A percentile compares a stretch with the other conserved stretches of the same genome.
phyloP scores from a whole-genome alignment of 2,329 filamentous ascomycete species.

The Ceratocystis destructans region DNA sequence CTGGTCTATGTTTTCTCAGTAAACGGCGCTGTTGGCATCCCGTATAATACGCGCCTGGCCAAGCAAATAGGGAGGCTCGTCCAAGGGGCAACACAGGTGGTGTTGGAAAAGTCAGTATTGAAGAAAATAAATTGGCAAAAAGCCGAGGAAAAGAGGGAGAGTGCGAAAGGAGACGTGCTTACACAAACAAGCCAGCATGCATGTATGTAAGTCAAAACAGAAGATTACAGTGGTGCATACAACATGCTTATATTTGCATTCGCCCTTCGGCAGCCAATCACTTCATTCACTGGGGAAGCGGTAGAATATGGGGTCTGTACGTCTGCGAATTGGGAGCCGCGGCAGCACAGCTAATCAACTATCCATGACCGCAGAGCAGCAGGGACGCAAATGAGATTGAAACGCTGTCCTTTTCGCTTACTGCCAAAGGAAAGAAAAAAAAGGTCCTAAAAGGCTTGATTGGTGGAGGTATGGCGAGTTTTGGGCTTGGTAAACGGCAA shows the following conservation, averaged over 20 bases:
- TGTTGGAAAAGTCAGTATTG: no score
- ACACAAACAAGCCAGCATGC: no score
- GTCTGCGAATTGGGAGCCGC: neutral
- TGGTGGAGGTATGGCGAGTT: neutral
- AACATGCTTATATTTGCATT: no score
- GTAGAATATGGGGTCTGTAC: neutral
- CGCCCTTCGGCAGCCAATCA: no score
- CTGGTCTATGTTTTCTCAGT: neutral
- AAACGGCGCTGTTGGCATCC: neutral
- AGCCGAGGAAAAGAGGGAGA: no score
- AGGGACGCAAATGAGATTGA: neutral
- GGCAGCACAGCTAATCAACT: neutral
- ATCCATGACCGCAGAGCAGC: neutral
- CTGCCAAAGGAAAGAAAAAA: neutral
- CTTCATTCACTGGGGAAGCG: no score
- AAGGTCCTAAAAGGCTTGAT: neutral
- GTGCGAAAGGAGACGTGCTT: no score
- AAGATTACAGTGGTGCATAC: no score
- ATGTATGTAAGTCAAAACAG: no score
- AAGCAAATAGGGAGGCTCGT: neutral
- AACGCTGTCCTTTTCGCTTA: neutral
- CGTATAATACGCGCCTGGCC: neutral
- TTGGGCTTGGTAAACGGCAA: neutral
- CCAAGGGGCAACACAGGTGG: neutral
- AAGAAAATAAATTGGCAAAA: no score